A percentile compares a stretch with the other conserved stretches of the same genome.
Conservation (phyloP, 495 filamentous ascomycete genomes). For the Chaetomium fimeti region DNA sequence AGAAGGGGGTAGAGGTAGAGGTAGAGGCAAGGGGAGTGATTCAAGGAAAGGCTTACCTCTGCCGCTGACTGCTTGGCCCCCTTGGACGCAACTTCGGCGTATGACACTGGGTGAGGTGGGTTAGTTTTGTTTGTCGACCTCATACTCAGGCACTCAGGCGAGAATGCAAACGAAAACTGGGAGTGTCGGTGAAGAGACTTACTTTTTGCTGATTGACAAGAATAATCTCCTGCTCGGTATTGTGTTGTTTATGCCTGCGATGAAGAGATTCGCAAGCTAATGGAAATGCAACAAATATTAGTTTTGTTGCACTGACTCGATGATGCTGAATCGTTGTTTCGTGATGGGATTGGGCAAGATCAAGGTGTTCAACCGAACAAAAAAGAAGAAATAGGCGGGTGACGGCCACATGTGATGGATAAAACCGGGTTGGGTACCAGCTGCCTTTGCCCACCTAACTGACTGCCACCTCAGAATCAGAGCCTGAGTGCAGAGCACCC, state of each 20-base stretch:
- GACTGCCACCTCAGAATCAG: conserved; percentile 16
- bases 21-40: neutral
- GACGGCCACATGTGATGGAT: conserved; percentile 28
- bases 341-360: conserved; percentile 9
- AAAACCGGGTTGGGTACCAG: conserved; percentile 24
- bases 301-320: neutral
- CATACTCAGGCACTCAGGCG: neutral
- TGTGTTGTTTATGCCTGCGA: neutral
- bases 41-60: conserved; percentile 53
- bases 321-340: neutral
- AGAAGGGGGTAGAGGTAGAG: no score
- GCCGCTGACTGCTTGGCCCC: conserved; percentile 71
- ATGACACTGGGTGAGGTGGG: conserved; percentile 58
- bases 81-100: conserved; percentile 70
- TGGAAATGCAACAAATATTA: neutral
- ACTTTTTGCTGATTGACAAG: conserved; percentile 10
- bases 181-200: neutral
- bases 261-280: neutral
- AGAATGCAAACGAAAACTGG: neutral
- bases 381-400: conserved; percentile 11
- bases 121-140: neutral
- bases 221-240: neutral
- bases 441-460: neutral
- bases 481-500: neutral
- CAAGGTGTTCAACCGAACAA: neutral